Evolutionary conservation across 2,329 filamentous ascomycete genomes (phyloP).

Genomic region (Ophiostoma novo-ulmi): DNA sequence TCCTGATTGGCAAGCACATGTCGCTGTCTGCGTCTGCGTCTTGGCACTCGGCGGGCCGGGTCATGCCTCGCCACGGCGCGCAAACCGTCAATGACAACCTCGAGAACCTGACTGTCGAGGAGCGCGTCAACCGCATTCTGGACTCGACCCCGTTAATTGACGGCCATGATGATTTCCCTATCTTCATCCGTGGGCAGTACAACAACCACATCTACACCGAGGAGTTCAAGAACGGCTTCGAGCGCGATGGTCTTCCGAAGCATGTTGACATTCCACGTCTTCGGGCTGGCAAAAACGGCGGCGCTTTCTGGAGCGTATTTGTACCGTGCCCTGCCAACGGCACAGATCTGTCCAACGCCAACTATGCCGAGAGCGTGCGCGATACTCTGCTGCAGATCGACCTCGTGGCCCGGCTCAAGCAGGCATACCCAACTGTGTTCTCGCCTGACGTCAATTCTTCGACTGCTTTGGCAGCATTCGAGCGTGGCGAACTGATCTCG

Average conservation of each 20-base stretch:
- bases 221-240: slow-evolving; percentile 70
- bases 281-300: slow-evolving; percentile 65
- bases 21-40: background rate
- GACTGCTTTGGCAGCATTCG: slow-evolving; percentile 58
- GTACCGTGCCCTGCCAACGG: slow-evolving; percentile 69
- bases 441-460: slow-evolving; percentile 56
- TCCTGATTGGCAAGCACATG: slow-evolving; percentile 17
- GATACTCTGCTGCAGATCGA: slow-evolving; percentile 70
- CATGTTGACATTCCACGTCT: slow-evolving; percentile 80
- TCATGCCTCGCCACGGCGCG: background rate
- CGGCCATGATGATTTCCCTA: slow-evolving; percentile 83
- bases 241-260: slow-evolving; percentile 58
- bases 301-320: slow-evolving; percentile 91
- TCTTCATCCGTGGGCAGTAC: slow-evolving; percentile 61
- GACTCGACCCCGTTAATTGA: slow-evolving; percentile 43
- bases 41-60: background rate
- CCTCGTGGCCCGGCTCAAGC: slow-evolving; percentile 59
- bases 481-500: slow-evolving; percentile 61
- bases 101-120: slow-evolving; percentile 24
- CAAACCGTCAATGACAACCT: background rate
- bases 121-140: slow-evolving; percentile 29
- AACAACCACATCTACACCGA: slow-evolving; percentile 72
- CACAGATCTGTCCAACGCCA: slow-evolving; percentile 66
- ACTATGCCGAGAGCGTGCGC: slow-evolving; percentile 55
- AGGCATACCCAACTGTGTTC: slow-evolving; percentile 63